Conservation (phyloP, 208 protist species). For the Acanthamoeba lenticulata region DNA sequence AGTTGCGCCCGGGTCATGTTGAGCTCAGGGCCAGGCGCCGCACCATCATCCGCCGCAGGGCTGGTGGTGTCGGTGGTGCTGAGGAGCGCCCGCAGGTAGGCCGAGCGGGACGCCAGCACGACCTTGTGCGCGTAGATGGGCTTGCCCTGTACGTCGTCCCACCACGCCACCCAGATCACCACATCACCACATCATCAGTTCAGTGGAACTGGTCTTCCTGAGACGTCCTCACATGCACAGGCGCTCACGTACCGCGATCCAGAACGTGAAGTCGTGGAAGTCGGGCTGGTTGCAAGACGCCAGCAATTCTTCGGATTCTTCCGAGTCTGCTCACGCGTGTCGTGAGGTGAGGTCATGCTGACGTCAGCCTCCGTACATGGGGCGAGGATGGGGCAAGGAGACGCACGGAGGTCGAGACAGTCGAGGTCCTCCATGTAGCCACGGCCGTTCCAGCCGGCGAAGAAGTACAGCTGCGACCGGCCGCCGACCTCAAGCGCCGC, state of each 20-base stretch:
- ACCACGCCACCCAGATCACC: too few species aligned
- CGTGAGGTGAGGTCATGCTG: neutral
- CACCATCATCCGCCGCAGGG: neutral
- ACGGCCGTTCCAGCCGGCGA: constrained; percentile 62
- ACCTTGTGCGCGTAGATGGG: constrained; percentile 59
- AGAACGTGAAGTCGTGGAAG: constrained; percentile 56
- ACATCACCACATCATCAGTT: neutral
- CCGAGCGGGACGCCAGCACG: neutral
- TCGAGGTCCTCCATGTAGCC: constrained; percentile 68
- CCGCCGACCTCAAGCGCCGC: constrained; percentile 24
- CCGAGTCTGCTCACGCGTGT: neutral
- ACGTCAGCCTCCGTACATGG: neutral
- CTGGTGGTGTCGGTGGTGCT: neutral
- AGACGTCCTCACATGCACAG: neutral
- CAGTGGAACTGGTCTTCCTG: neutral
- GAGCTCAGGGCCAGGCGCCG: neutral
- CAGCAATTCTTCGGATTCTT: neutral
- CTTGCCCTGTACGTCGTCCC: constrained; percentile 45
- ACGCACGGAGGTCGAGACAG: constrained; percentile 51
- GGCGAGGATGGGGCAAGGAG: neutral
- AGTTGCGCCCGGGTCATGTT: too few species aligned
- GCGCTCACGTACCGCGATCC: neutral
- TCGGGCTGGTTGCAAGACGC: constrained; percentile 18
- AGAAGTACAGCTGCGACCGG: constrained; percentile 47
- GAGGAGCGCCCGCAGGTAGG: neutral